Conservation (phyloP, 768 basidiomycete species). For the Serendipita sp. region DNA sequence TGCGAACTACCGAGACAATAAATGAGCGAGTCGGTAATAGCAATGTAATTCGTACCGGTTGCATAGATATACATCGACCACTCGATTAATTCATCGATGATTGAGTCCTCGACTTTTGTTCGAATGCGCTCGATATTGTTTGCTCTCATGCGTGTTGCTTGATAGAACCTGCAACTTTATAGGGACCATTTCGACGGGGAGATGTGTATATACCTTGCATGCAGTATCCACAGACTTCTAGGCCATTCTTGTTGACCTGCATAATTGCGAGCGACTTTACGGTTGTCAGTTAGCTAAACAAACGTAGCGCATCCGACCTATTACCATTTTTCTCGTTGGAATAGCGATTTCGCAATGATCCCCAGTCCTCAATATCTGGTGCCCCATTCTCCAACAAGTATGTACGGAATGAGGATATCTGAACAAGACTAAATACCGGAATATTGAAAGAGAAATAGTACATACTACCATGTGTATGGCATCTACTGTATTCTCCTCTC, state of each 20-base stretch:
- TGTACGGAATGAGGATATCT: constrained; percentile 53
- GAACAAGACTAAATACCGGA: not conserved
- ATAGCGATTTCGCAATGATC: constrained; percentile 10
- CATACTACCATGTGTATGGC: constrained; percentile 56
- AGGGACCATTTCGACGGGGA: not conserved
- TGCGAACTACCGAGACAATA: not conserved
- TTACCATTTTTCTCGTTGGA: constrained; percentile 6
- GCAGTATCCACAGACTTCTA: constrained; percentile 47
- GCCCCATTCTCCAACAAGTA: constrained; percentile 64
- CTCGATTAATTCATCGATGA: constrained; percentile 55
- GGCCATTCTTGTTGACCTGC: constrained; percentile 64
- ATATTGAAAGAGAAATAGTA: constrained; percentile 1
- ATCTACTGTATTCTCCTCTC: constrained; percentile 69
- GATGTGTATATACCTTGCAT: constrained; percentile 34
- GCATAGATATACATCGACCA: constrained; percentile 72
- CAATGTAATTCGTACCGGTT: constrained; percentile 18
- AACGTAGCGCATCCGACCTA: constrained; percentile 3
- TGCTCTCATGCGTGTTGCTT: constrained; percentile 52
- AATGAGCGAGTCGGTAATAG: not conserved
- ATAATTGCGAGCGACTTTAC: constrained; percentile 42
- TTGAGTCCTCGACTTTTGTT: constrained; percentile 37
- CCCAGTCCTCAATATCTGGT: constrained; percentile 3
- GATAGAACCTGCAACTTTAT: constrained; percentile 15
- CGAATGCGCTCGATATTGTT: constrained; percentile 54
- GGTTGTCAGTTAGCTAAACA: constrained; percentile 2